A percentile compares a stretch with the other conserved stretches of the same genome.
Evolutionary conservation across 2,329 filamentous ascomycete genomes (phyloP).

Genomic region (Exophiala viscosa): DNA sequence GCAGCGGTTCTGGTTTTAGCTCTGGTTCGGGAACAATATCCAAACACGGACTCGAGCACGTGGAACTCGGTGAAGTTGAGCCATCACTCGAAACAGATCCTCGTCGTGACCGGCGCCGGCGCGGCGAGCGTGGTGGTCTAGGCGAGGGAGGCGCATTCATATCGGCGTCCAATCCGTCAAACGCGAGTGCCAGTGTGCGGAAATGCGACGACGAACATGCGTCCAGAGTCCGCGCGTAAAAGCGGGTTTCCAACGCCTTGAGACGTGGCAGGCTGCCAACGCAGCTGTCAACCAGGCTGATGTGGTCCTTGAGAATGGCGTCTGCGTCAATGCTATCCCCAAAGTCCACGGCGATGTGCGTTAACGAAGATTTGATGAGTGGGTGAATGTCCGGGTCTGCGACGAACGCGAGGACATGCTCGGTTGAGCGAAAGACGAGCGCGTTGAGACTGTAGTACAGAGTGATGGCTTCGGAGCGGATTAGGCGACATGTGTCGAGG

Average conservation of each 20-base stretch:
- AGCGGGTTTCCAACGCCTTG: constrained; percentile 21
- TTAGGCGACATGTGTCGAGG: constrained; percentile 16
- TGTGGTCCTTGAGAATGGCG: constrained; percentile 23
- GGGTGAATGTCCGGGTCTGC: constrained; percentile 19
- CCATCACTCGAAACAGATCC: constrained; percentile 16
- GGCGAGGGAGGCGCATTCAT: constrained; percentile 23
- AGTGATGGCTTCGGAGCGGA: constrained; percentile 21
- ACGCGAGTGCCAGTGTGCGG: constrained; percentile 20
- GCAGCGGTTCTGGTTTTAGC: not conserved
- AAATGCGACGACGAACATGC: constrained; percentile 19
- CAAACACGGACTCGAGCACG: not conserved
- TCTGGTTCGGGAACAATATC: not conserved
- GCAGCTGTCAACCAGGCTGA: constrained; percentile 20
- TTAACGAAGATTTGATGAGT: constrained; percentile 16
- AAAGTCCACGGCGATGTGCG: constrained; percentile 23
- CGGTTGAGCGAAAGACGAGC: constrained; percentile 19
- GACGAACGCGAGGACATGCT: constrained; percentile 20
- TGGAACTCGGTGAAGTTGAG: constrained; percentile 4
- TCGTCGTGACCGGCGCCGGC: constrained; percentile 12
- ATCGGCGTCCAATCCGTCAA: constrained; percentile 21
- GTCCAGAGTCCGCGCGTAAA: constrained; percentile 22
- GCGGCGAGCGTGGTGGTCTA: constrained; percentile 16
- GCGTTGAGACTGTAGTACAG: constrained; percentile 24
- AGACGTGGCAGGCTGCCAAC: constrained; percentile 21
- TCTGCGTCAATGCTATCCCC: constrained; percentile 21